Conservation (phyloP, 1,284 basidiomycete species). For the Phellopilus nigrolimitatus region DNA sequence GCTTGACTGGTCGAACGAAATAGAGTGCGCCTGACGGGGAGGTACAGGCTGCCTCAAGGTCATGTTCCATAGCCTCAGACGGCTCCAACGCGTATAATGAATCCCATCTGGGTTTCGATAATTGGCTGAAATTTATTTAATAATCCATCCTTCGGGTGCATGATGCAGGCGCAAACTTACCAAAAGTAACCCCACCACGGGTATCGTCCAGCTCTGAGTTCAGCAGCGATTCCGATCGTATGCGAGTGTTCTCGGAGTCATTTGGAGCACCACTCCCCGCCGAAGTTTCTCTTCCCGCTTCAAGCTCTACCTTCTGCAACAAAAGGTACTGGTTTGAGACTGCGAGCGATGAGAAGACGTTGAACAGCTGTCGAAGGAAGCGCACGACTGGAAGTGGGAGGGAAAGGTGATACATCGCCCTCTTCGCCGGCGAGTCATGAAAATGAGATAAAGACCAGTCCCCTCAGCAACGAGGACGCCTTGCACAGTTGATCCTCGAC, state of each 20-base stretch:
- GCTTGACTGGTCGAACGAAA: background rate
- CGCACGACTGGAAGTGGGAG: conserved; percentile 54
- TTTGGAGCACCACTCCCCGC: background rate
- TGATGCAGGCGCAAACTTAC: too few relatives aligned
- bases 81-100: background rate
- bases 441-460: too few relatives aligned
- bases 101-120: background rate
- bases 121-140: background rate
- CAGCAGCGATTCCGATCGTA: conserved; percentile 3
- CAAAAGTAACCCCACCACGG: too few relatives aligned
- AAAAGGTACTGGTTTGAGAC: conserved; percentile 59
- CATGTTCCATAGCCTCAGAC: conserved; percentile 7
- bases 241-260: background rate
- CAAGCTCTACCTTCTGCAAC: conserved; percentile 24
- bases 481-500: too few relatives aligned
- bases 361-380: conserved; percentile 58
- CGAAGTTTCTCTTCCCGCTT: background rate
- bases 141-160: background rate
- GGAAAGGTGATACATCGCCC: conserved; percentile 52
- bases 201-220: too few relatives aligned
- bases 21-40: conserved; percentile 1
- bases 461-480: too few relatives aligned
- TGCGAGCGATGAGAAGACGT: conserved; percentile 59
- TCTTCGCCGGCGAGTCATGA: too few relatives aligned
- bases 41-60: background rate